Evolutionary conservation across 2,329 filamentous ascomycete species (phyloP).

Genomic region (Penicillium sclerotiorum): DNA sequence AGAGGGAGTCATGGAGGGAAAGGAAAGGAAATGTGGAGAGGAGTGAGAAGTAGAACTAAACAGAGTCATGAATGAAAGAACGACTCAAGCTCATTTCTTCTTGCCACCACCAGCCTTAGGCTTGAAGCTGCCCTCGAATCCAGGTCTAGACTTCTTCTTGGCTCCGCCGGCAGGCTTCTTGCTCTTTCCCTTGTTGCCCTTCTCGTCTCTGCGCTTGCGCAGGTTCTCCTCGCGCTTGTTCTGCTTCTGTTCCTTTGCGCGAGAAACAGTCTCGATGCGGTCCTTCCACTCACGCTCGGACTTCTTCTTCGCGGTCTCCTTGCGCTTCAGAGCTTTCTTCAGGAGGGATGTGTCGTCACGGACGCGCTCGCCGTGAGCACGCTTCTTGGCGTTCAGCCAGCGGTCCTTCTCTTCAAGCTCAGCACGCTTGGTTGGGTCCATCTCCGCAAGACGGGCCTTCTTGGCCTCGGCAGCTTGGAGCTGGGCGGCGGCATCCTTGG

Average conservation of each 20-base stretch:
- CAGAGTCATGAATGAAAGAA: background rate
- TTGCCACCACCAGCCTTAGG: conserved; percentile 47
- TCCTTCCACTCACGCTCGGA: conserved; percentile 87
- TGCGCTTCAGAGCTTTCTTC: conserved; percentile 93
- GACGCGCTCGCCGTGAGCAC: conserved; percentile 85
- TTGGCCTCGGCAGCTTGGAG: conserved; percentile 86
- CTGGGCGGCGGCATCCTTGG: conserved; percentile 81
- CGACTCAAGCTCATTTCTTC: conserved; percentile 43
- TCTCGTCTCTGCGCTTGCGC: conserved; percentile 72
- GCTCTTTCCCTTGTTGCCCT: conserved; percentile 56
- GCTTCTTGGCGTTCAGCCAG: conserved; percentile 89
- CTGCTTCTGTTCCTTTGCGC: conserved; percentile 76
- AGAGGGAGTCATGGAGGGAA: conserved; percentile 5
- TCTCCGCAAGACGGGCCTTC: conserved; percentile 72
- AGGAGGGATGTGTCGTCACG: conserved; percentile 82
- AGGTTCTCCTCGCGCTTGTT: conserved; percentile 82
- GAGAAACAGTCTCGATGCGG: conserved; percentile 70
- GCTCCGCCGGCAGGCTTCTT: conserved; percentile 45
- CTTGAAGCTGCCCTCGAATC: conserved; percentile 74
- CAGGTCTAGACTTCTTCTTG: conserved; percentile 61
- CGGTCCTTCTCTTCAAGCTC: conserved; percentile 91
- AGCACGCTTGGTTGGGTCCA: conserved; percentile 78
- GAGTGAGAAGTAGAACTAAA: background rate
- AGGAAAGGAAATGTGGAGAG: conserved; percentile 4
- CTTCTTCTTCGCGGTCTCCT: conserved; percentile 87